phyloP scores from a whole-genome alignment of 1,139 yeast species.

The Suhomyces maxii region DNA sequence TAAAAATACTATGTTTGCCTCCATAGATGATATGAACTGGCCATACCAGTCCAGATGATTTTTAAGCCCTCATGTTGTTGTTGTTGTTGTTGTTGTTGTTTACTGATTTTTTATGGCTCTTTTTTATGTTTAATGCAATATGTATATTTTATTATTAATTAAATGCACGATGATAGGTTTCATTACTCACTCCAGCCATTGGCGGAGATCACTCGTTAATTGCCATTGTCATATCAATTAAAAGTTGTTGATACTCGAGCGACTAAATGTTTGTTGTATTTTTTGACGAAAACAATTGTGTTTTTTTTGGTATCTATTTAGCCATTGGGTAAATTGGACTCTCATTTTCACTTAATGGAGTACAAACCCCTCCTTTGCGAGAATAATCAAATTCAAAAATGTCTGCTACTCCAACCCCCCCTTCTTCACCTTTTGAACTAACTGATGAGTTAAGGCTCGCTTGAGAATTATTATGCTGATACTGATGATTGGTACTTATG shows the following conservation, averaged over 20 bases:
- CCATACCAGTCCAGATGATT: too few relatives aligned
- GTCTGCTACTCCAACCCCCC: conserved; percentile 21
- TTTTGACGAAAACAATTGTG: too few relatives aligned
- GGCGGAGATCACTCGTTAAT: not conserved
- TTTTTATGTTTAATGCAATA: not conserved
- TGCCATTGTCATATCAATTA: not conserved
- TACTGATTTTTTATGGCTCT: not conserved
- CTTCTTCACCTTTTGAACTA: conserved; percentile 24
- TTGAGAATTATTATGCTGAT: conserved; percentile 28
- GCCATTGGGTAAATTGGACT: conserved; percentile 23
- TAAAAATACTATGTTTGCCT: too few relatives aligned
- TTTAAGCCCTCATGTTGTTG: too few relatives aligned
- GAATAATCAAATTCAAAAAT: conserved; percentile 31
- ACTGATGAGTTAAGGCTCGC: conserved; percentile 30
- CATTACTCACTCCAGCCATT: not conserved
- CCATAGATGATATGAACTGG: too few relatives aligned
- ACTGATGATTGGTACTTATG: conserved; percentile 10
- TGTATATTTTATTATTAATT: not conserved
- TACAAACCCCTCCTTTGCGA: conserved; percentile 26
- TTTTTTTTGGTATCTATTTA: not conserved
- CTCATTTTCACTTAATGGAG: conserved; percentile 39
- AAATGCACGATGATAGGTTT: not conserved
- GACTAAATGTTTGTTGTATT: too few relatives aligned
- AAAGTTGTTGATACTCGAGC: too few relatives aligned
- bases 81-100: too few relatives aligned